A percentile compares a stretch with the other conserved stretches of the same genome.
Conservation (phyloP, 495 filamentous ascomycete genomes). For the Aspergillus carlsbadensis region DNA sequence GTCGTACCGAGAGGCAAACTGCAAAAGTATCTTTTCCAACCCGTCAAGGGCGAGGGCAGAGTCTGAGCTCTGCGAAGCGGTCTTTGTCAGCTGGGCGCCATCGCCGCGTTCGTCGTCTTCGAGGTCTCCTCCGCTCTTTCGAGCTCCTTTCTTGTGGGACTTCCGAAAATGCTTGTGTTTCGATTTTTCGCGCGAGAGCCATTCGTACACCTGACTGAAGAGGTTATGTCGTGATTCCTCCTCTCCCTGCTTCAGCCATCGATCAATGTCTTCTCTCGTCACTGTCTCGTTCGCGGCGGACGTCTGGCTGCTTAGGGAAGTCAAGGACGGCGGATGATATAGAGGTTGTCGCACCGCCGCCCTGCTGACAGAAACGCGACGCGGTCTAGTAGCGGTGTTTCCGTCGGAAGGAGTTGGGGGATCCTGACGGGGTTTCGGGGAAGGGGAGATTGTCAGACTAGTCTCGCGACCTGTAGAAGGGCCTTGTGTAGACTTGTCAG, state of each 20-base stretch:
- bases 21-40: constrained; percentile 65
- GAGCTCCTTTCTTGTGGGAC: constrained; percentile 30
- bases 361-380: constrained; percentile 29
- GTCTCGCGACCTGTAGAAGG: constrained; percentile 29
- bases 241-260: constrained; percentile 23
- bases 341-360: constrained; percentile 28
- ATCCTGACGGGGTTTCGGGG: constrained; percentile 10
- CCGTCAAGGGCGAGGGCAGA: constrained; percentile 63
- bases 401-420: constrained; percentile 26
- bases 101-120: constrained; percentile 26
- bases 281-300: constrained; percentile 27
- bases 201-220: constrained; percentile 70
- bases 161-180: constrained; percentile 55
- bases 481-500: constrained; percentile 33
- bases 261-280: constrained; percentile 28
- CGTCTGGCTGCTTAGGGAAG: constrained; percentile 29
- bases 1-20: constrained; percentile 43
- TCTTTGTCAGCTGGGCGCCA: constrained; percentile 29
- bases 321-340: constrained; percentile 26
- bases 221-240: constrained; percentile 45
- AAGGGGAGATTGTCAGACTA: constrained; percentile 26
- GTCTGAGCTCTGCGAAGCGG: constrained; percentile 50
- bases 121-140: constrained; percentile 14
- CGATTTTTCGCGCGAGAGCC: constrained; percentile 74
- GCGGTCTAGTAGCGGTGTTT: constrained; percentile 25